Percentiles rank a stretch among this genome's conserved stretches.
phyloP scores from a whole-genome alignment of 805 yeast species.

The Hanseniaspora mollemarum region DNA sequence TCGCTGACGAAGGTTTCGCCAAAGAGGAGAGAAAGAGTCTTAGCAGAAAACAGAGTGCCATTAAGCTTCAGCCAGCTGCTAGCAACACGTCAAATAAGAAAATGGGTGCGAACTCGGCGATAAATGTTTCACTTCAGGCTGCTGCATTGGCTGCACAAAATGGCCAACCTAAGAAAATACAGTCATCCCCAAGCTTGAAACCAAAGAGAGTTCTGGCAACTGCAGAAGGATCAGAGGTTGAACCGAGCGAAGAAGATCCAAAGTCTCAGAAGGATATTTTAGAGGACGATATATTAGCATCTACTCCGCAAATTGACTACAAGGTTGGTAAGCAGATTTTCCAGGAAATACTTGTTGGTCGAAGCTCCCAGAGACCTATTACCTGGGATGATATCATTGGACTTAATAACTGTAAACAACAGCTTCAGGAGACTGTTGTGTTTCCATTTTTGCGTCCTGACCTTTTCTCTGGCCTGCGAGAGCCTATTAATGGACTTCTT shows the following conservation, averaged over 20 bases:
- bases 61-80: conserved; percentile 5
- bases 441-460: conserved; percentile 93
- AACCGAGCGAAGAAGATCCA: not conserved
- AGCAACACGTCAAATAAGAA: conserved; percentile 7
- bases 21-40: not conserved
- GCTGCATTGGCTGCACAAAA: conserved; percentile 10
- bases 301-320: conserved; percentile 59
- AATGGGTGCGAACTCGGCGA: conserved; percentile 11
- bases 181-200: not conserved
- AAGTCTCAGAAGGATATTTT: conserved; percentile 18
- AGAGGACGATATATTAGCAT: conserved; percentile 27
- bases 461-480: conserved; percentile 76
- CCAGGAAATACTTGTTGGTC: conserved; percentile 76
- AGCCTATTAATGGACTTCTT: conserved; percentile 93
- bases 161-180: not conserved
- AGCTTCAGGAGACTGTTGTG: conserved; percentile 88
- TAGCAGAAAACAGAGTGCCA: not conserved
- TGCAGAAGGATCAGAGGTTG: not conserved
- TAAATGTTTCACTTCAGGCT: conserved; percentile 8
- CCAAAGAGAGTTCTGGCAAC: conserved; percentile 10
- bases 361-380: conserved; percentile 53
- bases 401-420: conserved; percentile 71
- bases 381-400: conserved; percentile 96
- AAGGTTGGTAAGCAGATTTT: conserved; percentile 70
- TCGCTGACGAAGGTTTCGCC: not conserved